Evolutionary conservation across 2,329 filamentous ascomycete species (phyloP).

Genomic region (Aspergillus viridinutans): DNA sequence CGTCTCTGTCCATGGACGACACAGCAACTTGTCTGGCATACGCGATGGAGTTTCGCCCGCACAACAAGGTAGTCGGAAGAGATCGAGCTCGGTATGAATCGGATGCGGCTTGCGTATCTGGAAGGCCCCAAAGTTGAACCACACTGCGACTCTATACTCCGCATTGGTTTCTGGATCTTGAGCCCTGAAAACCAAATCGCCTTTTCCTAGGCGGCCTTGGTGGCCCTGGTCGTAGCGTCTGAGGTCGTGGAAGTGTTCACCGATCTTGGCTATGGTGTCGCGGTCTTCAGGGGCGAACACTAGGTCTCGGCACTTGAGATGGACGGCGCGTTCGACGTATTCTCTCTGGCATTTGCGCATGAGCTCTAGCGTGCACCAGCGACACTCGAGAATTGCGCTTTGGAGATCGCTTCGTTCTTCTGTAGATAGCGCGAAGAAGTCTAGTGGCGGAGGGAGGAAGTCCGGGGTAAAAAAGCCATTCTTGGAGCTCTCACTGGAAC

Average conservation of each 20-base stretch:
- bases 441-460: conserved; percentile 35
- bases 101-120: conserved; percentile 27
- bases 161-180: conserved; percentile 6
- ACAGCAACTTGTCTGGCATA: conserved; percentile 38
- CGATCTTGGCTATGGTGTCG: conserved; percentile 20
- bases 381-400: conserved; percentile 32
- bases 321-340: conserved; percentile 33
- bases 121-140: conserved; percentile 36
- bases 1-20: conserved; percentile 34
- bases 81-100: conserved; percentile 27
- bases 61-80: conserved; percentile 34
- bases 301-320: conserved; percentile 25
- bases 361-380: conserved; percentile 39
- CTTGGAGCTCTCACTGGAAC: conserved; percentile 27
- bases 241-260: conserved; percentile 19
- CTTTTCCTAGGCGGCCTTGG: conserved; percentile 25
- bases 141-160: conserved; percentile 31
- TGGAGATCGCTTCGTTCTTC: conserved; percentile 33
- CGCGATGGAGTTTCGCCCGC: conserved; percentile 22
- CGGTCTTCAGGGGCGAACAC: conserved; percentile 24
- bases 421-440: conserved; percentile 28
- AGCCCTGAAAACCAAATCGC: conserved; percentile 28
- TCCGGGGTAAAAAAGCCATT: conserved; percentile 33
- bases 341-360: conserved; percentile 38
- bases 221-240: conserved; percentile 17